Evolutionary conservation across 495 filamentous ascomycete species (phyloP), one percentile per base, ranked within the genome.

Genomic region (Paragyromitra xinjiangensis): DNA sequence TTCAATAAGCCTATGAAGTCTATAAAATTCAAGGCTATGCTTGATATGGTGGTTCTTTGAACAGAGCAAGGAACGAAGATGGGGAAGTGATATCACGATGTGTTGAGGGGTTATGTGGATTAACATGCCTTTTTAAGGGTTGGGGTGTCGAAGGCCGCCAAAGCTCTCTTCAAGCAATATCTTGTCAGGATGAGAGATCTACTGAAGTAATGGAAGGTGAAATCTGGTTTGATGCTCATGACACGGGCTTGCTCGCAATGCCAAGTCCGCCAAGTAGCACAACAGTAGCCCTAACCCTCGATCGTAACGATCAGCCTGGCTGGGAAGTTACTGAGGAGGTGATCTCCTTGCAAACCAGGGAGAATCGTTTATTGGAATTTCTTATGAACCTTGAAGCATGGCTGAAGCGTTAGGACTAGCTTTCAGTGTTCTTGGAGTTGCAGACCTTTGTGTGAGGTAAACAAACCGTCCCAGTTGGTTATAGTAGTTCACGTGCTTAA

Each of bases 391-490:
- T 44, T 42, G 29, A 44, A 12, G 4, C 19, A 75, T 75, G 72
- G 66, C 44, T 7, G 75, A 73, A 42, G 64, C 37, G n/a, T 24
- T 44, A 22, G 75, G 67, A 12, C n/a, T 72, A 29, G 26, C 44
- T 37, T 55, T 80, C 37, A 59, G 63, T 24, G 19, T 80, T 2
- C 40, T 81, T 45, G 62, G 58, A 1, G 34, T 34, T 62, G 67
- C 78, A 0, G 79, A 81, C 37, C 14, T 81, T 45, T 81, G 79
- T 11, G 39, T 80, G 16, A 58, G 39, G 79, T 81, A 77, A 39
- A 53, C 22, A 1, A 26, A 24, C 5, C 22, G 26, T 29, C 26
- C 40, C 0, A 22, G 39, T 6, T 8, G 3, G 2, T 29, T 12
- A 24, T 53, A 6, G 3, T 24, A 34, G 22, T 64, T 42, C 1